Percentiles rank a stretch among this genome's conserved stretches.
These are phyloP conservation scores for Aegilops longissima DNA, from an alignment of 176 grass and related monocot species.

Conservation along the genomic window DNA sequence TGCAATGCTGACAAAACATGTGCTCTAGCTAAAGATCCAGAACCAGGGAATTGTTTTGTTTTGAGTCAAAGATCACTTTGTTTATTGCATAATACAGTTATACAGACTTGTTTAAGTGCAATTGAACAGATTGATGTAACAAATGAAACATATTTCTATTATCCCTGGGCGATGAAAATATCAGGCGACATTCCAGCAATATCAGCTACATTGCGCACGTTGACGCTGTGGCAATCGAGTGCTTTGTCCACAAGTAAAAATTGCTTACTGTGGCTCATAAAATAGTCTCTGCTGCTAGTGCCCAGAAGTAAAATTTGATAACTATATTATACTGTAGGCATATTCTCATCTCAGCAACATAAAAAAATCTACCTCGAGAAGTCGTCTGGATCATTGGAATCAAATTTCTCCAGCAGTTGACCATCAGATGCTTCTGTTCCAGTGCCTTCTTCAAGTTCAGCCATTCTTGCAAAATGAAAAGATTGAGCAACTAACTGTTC, in stretches of 20 bases:
- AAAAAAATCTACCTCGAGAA: slow-evolving; percentile 32
- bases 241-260: neutral
- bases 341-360: neutral
- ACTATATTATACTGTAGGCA: no score
- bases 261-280: neutral
- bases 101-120: neutral
- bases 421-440: slow-evolving; percentile 74
- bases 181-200: neutral
- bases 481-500: slow-evolving; percentile 1
- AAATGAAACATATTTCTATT: neutral
- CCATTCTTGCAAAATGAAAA: slow-evolving; percentile 58
- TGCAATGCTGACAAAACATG: neutral
- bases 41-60: neutral
- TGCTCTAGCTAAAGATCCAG: neutral
- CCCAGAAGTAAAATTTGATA: neutral
- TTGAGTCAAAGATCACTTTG: neutral
- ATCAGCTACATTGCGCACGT: neutral
- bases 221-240: neutral
- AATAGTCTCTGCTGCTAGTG: neutral
- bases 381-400: slow-evolving; percentile 25
- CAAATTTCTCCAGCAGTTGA: slow-evolving; percentile 51
- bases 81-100: neutral
- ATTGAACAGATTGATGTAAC: no score
- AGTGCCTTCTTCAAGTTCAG: slow-evolving; percentile 80
- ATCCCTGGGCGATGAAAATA: neutral